phyloP scores from a whole-genome alignment of 169 alveolate genomes.

The Eimeria tenella region DNA sequence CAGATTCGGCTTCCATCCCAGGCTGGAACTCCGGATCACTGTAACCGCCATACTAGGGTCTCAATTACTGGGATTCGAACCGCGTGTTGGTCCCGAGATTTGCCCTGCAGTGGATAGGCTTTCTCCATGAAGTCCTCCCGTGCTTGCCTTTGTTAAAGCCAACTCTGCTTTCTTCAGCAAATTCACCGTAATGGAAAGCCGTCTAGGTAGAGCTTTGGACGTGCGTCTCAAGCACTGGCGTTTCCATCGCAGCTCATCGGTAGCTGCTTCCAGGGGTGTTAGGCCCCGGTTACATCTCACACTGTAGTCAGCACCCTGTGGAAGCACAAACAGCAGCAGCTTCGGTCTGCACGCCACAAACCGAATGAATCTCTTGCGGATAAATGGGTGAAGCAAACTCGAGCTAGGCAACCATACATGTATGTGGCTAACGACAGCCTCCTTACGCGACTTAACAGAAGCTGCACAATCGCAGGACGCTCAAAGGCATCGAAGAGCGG shows the following conservation, averaged over 20 bases:
- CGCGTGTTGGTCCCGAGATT: no score
- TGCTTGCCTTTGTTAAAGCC: neutral
- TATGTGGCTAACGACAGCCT: neutral
- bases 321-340: neutral
- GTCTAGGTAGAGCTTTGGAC: slow-evolving; percentile 2
- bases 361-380: no score
- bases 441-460: slow-evolving; percentile 28
- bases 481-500: slow-evolving; percentile 57
- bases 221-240: slow-evolving; percentile 53
- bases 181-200: slow-evolving; percentile 6
- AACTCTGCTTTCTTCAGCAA: slow-evolving; percentile 50
- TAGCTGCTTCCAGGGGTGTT: slow-evolving; percentile 44
- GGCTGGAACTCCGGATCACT: neutral
- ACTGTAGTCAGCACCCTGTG: slow-evolving; percentile 43
- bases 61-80: no score
- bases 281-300: slow-evolving; percentile 10
- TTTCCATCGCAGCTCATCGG: slow-evolving; percentile 49
- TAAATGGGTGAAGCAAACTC: neutral
- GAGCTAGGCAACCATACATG: neutral
- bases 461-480: slow-evolving; percentile 26
- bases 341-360: no score
- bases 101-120: no score
- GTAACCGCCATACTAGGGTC: neutral
- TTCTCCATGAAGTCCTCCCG: neutral
- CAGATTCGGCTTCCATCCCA: neutral